Evolutionary conservation across 2,329 filamentous ascomycete genomes (phyloP).

Genomic region (Cladosporium sp.): DNA sequence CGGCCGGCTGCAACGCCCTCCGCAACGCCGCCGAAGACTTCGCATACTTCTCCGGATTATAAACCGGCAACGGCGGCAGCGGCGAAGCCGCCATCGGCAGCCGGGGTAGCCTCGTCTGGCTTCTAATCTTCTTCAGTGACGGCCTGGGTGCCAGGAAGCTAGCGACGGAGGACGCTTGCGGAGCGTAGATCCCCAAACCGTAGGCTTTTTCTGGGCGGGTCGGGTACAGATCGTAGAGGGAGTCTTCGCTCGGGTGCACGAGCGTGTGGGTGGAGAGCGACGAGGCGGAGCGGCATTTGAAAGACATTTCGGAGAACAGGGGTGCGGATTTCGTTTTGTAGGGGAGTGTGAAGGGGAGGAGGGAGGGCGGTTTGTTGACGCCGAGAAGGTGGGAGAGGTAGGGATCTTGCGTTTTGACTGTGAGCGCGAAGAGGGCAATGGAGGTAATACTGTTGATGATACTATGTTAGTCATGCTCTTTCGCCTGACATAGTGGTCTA

Average conservation of each 20-base stretch:
- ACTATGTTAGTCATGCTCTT: background rate
- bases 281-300: slow-evolving; percentile 26
- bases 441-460: slow-evolving; percentile 17
- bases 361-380: slow-evolving; percentile 14
- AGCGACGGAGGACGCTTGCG: slow-evolving; percentile 5
- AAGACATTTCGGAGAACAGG: slow-evolving; percentile 25
- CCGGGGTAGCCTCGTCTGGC: slow-evolving; percentile 15
- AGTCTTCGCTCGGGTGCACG: slow-evolving; percentile 3
- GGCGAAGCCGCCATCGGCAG: slow-evolving; percentile 17
- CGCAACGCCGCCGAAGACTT: slow-evolving; percentile 13
- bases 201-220: slow-evolving; percentile 15
- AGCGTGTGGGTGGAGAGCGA: slow-evolving; percentile 19
- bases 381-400: slow-evolving; percentile 23
- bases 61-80: slow-evolving; percentile 22
- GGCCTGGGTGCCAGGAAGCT: slow-evolving; percentile 20
- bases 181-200: slow-evolving; percentile 22
- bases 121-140: slow-evolving; percentile 20
- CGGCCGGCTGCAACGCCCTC: slow-evolving; percentile 12
- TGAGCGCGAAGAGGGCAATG: slow-evolving; percentile 20
- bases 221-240: slow-evolving; percentile 11
- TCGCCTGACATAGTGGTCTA: background rate
- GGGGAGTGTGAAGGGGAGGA: slow-evolving; percentile 19
- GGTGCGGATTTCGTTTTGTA: slow-evolving; percentile 16
- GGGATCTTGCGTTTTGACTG: slow-evolving; percentile 19
- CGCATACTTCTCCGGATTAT: slow-evolving; percentile 19